A percentile compares a stretch with the other conserved stretches of the same genome.
Conservation (phyloP, 495 filamentous ascomycete species). For the Podospora comata region DNA sequence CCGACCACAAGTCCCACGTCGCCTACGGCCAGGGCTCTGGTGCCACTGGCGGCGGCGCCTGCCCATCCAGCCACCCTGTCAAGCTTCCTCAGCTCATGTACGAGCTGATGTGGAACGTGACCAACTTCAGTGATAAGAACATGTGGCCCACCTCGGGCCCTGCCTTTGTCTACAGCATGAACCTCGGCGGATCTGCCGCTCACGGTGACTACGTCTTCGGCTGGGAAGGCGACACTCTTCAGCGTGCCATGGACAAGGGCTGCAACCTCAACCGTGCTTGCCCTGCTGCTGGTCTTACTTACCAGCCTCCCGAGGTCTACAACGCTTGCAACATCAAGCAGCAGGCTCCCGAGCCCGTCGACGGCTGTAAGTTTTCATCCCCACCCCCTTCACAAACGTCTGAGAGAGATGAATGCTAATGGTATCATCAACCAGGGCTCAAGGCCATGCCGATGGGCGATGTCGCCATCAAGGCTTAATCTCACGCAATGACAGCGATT, state of each 20-base stretch:
- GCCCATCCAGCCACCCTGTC: constrained; percentile 60
- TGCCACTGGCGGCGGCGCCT: constrained; percentile 53
- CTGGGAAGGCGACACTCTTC: constrained; percentile 65
- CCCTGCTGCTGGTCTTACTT: constrained; percentile 44
- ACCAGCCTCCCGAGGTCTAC: constrained; percentile 44
- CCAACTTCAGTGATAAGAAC: constrained; percentile 50
- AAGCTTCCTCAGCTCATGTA: constrained; percentile 66
- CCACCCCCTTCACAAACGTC: too few relatives aligned
- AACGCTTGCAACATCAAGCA: constrained; percentile 48
- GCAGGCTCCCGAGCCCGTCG: constrained; percentile 48
- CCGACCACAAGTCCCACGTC: constrained; percentile 63
- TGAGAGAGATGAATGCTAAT: neutral
- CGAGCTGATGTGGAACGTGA: constrained; percentile 64
- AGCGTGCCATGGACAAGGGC: constrained; percentile 57
- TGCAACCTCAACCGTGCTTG: constrained; percentile 58
- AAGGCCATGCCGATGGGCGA: constrained; percentile 51
- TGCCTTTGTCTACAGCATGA: constrained; percentile 50
- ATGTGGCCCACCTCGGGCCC: constrained; percentile 58
- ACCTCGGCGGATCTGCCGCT: constrained; percentile 48
- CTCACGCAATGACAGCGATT: neutral
- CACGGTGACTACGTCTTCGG: constrained; percentile 81
- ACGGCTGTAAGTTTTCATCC: constrained; percentile 44
- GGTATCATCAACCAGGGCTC: constrained; percentile 39
- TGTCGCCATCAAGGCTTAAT: constrained; percentile 50
- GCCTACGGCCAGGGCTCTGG: constrained; percentile 51